Evolutionary conservation across 805 yeast genomes (phyloP), one percentile per base, ranked within the genome.

Genomic region (Wickerhamiella occidentalis): DNA sequence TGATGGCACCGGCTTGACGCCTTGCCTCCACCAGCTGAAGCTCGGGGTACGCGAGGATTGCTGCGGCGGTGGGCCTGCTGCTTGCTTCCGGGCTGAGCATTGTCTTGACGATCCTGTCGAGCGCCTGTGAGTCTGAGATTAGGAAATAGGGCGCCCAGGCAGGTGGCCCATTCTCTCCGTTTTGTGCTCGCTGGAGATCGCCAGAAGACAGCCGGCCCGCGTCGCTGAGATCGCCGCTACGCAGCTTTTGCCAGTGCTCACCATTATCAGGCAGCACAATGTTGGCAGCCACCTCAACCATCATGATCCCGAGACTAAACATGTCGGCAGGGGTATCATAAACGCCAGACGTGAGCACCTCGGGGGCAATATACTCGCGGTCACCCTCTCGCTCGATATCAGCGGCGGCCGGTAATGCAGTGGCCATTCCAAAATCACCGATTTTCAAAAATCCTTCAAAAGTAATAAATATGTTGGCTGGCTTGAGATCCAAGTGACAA

Each of bases 321-420:
- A 92, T 80, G 63, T 92, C 98, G 0, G 97, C 97, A 48, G 90
- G 87, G 56, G 82, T 85, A 37, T 86, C 87, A 62, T 92, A 92
- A 40, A 76, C 74, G 61, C 85, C 87, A 41, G 75, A 78, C 29
- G 87, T 78, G 49, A 92, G 80, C 21, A 92, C 80, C 64, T 92
- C 98, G 1, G 98, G 98, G 0, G 98, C 97, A 66, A 92, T 92
- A 65, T 92, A 92, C 63, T 90, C 95, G 48, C 97, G 73, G 65
- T 92, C 98, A 23, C 98, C 98, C 67, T 92, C 98, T 56, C 95
- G 76, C 65, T 92, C 98, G 58, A 85, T 80, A 26, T 71, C 72
- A 8, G 54, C 51, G 12, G 66, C 58, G 6, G 60, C 78, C 0
- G 97, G 97, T 48, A 79, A 68, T 55, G 76, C 78, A 2, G 95